Conservation (phyloP, 1,284 basidiomycete genomes). For the Pseudozyma hubeiensis region DNA sequence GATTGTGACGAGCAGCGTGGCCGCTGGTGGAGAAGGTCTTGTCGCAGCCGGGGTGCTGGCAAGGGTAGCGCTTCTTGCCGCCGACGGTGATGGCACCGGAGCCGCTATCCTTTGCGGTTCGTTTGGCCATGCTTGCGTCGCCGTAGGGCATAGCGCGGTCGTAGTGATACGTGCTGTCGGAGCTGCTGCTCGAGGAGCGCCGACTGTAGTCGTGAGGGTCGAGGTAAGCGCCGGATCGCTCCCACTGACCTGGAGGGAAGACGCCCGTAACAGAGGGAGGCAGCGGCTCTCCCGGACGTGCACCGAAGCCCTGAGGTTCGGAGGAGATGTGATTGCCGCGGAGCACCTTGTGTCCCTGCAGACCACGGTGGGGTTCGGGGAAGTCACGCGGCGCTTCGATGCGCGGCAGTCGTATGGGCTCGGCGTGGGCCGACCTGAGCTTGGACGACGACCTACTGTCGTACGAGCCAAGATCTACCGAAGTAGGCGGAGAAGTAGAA, state of each 20-base stretch:
- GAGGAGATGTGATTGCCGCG: slow-evolving; percentile 41
- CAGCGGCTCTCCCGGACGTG: slow-evolving; percentile 31
- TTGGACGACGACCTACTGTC: slow-evolving; percentile 28
- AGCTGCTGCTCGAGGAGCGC: slow-evolving; percentile 36
- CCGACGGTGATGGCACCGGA: slow-evolving; percentile 53
- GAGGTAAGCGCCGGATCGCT: slow-evolving; percentile 36
- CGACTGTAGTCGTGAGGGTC: slow-evolving; percentile 41
- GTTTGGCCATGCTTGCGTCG: slow-evolving; percentile 28
- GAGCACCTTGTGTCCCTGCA: slow-evolving; percentile 50
- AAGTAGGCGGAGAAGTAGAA: slow-evolving; percentile 48
- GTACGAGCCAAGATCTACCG: slow-evolving; percentile 33
- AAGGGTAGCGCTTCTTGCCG: slow-evolving; percentile 73
- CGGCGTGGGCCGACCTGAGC: slow-evolving; percentile 8
- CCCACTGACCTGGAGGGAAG: slow-evolving; percentile 49
- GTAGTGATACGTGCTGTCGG: slow-evolving; percentile 33
- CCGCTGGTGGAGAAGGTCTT: slow-evolving; percentile 84
- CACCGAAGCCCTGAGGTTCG: slow-evolving; percentile 26
- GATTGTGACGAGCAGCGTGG: slow-evolving; percentile 82
- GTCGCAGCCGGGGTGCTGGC: slow-evolving; percentile 74
- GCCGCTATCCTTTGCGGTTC: slow-evolving; percentile 34
- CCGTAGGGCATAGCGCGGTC: slow-evolving; percentile 42
- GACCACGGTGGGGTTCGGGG: slow-evolving; percentile 20
- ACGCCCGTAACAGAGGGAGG: slow-evolving; percentile 41
- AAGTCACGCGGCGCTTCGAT: slow-evolving; percentile 39
- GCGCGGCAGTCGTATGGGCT: slow-evolving; percentile 35